These are phyloP conservation scores for Herpotrichia juniperi DNA, from an alignment of 2,329 filamentous ascomycete genomes.

Conservation along the genomic window DNA sequence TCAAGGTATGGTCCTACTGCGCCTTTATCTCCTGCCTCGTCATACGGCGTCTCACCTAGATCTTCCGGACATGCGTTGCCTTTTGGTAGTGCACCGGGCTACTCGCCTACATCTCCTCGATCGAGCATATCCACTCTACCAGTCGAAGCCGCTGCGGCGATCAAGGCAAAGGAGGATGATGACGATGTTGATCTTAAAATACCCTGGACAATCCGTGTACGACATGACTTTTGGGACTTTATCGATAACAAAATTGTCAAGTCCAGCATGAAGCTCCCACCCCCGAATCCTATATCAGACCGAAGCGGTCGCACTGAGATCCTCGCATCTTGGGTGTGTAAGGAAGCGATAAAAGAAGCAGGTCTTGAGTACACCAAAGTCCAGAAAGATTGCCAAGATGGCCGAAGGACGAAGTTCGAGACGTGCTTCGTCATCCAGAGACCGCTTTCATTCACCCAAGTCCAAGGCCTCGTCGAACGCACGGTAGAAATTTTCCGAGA, in stretches of 20 bases:
- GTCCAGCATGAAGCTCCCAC: slow-evolving; percentile 34
- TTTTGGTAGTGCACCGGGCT: slow-evolving; percentile 13
- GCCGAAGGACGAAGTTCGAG: slow-evolving; percentile 40
- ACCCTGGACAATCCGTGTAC: slow-evolving; percentile 43
- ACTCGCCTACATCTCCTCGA: slow-evolving; percentile 28
- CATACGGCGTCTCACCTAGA: slow-evolving; percentile 27
- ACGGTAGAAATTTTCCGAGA: slow-evolving; percentile 45
- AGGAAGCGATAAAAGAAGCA: slow-evolving; percentile 43
- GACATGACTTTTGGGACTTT: slow-evolving; percentile 41
- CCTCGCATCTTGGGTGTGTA: slow-evolving; percentile 45
- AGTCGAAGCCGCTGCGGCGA: slow-evolving; percentile 36
- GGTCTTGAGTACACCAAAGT: slow-evolving; percentile 36
- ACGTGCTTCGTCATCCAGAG: slow-evolving; percentile 43
- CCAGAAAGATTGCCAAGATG: slow-evolving; percentile 39
- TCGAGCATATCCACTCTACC: slow-evolving; percentile 33
- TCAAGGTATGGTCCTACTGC: slow-evolving; percentile 24
- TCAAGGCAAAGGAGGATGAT: slow-evolving; percentile 39
- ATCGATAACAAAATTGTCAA: slow-evolving; percentile 38
- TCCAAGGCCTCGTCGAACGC: slow-evolving; percentile 45
- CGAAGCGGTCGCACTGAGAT: slow-evolving; percentile 44
- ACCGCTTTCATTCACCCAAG: slow-evolving; percentile 41
- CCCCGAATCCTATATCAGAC: slow-evolving; percentile 34
- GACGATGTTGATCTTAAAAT: slow-evolving; percentile 39
- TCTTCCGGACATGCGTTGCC: slow-evolving; percentile 22
- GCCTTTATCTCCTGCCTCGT: slow-evolving; percentile 33